A percentile compares a stretch with the other conserved stretches of the same genome.
Evolutionary conservation across 2,329 filamentous ascomycete species (phyloP).

Genomic region (Calcarisporium arbuscula): DNA sequence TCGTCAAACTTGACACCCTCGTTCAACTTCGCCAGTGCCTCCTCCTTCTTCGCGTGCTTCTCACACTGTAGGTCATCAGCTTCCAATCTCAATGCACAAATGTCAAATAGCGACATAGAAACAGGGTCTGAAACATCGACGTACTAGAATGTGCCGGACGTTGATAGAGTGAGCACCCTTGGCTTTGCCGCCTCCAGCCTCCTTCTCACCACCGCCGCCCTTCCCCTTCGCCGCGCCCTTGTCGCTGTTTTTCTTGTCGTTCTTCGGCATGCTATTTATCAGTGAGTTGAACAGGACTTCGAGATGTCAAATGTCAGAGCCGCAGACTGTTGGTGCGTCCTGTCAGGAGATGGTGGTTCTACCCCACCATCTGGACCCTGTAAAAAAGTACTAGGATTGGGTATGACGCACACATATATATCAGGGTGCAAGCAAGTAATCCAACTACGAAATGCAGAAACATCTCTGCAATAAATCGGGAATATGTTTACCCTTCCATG

Average conservation of each 20-base stretch:
- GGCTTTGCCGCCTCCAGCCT: constrained; percentile 29
- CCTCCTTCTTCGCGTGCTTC: constrained; percentile 72
- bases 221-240: constrained; percentile 27
- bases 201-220: constrained; percentile 22
- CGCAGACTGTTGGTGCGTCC: too few species aligned
- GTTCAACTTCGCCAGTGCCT: constrained; percentile 62
- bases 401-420: background rate
- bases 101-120: background rate
- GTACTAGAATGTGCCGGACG: constrained; percentile 63
- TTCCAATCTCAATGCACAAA: background rate
- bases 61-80: constrained; percentile 48
- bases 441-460: too few species aligned
- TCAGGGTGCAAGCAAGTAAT: background rate
- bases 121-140: constrained; percentile 10
- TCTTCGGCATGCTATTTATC: constrained; percentile 33
- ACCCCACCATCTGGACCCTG: constrained; percentile 1
- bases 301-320: constrained; percentile 6
- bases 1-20: constrained; percentile 67
- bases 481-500: too few species aligned
- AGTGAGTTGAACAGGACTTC: background rate
- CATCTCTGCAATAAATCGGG: too few species aligned
- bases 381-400: background rate
- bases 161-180: constrained; percentile 64
- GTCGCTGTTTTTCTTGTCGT: constrained; percentile 35
- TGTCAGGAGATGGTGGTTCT: too few species aligned